These are phyloP conservation scores for Spergularia azorica DNA, from an alignment of 179 eudicot genomes.

Conservation along the genomic window DNA sequence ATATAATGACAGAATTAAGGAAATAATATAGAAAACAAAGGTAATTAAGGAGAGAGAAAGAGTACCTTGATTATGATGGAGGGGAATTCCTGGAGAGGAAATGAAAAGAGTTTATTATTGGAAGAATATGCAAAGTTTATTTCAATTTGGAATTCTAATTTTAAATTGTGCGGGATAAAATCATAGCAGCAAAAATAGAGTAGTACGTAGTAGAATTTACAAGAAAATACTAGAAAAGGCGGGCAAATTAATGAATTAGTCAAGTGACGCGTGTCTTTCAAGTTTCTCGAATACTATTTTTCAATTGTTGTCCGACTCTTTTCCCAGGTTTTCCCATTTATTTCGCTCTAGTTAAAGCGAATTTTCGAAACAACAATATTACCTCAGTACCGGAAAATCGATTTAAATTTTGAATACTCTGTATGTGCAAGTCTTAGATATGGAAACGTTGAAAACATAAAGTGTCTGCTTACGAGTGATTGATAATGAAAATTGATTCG, in stretches of 20 bases:
- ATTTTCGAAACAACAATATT: no score
- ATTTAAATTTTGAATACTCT: no score
- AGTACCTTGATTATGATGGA: slow-evolving; percentile 1
- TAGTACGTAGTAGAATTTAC: slow-evolving; percentile 2
- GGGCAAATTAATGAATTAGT: not conserved
- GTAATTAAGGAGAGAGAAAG: slow-evolving; percentile 10
- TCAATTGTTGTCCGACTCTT: no score
- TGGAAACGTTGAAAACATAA: no score
- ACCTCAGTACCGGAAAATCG: no score
- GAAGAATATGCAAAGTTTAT: not conserved
- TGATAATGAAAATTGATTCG: no score
- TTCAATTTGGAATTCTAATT: not conserved
- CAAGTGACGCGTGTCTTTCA: not conserved
- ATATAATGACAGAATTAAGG: not conserved
- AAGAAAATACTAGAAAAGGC: slow-evolving; percentile 29
- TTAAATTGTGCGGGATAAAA: not conserved
- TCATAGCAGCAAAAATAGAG: not conserved
- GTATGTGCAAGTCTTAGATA: no score
- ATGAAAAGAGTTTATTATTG: not conserved
- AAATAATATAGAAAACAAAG: not conserved
- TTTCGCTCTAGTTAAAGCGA: no score
- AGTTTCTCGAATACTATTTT: no score
- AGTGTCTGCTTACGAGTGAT: no score
- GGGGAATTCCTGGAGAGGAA: slow-evolving; percentile 22
- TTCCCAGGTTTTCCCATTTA: no score